phyloP scores from a whole-genome alignment of 306 rosid genomes.

The Neltuma alba region DNA sequence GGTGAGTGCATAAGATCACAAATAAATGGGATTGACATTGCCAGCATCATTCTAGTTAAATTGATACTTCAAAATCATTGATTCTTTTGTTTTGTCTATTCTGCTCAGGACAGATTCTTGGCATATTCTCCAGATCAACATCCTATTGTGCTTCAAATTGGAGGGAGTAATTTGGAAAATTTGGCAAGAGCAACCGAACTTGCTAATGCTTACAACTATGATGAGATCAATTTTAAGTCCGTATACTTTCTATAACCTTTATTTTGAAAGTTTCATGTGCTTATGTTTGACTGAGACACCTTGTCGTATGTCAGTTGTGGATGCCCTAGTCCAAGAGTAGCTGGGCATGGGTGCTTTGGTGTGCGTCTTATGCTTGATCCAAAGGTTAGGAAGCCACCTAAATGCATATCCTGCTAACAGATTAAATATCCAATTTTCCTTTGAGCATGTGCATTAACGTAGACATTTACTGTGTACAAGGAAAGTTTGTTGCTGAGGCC shows the following conservation, averaged over 20 bases:
- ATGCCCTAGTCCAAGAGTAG: constrained; percentile 95
- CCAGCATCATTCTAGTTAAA: constrained; percentile 1
- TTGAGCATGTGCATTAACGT: too few species aligned
- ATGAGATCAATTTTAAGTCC: constrained; percentile 89
- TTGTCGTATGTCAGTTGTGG: too few species aligned
- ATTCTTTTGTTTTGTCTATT: constrained; percentile 34
- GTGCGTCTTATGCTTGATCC: constrained; percentile 94
- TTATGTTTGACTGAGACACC: too few species aligned
- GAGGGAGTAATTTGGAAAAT: too few species aligned
- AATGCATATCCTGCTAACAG: constrained; percentile 20
- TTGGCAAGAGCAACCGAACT: too few species aligned
- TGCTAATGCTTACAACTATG: too few species aligned
- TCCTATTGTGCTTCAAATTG: too few species aligned
- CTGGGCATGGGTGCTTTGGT: constrained; percentile 97
- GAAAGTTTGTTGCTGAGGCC: too few species aligned
- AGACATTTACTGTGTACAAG: too few species aligned
- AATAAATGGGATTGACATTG: constrained; percentile 7
- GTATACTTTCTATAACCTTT: constrained; percentile 41
- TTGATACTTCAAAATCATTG: constrained; percentile 19
- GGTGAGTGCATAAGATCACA: constrained; percentile 12
- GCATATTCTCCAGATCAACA: too few species aligned
- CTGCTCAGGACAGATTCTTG: too few species aligned
- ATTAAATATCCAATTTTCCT: constrained; percentile 27
- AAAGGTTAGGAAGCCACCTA: constrained; percentile 65
- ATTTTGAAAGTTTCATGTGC: background rate